These are phyloP conservation scores for Pistacia atlantica DNA, from an alignment of 345 rosid species.

Conservation along the genomic window DNA sequence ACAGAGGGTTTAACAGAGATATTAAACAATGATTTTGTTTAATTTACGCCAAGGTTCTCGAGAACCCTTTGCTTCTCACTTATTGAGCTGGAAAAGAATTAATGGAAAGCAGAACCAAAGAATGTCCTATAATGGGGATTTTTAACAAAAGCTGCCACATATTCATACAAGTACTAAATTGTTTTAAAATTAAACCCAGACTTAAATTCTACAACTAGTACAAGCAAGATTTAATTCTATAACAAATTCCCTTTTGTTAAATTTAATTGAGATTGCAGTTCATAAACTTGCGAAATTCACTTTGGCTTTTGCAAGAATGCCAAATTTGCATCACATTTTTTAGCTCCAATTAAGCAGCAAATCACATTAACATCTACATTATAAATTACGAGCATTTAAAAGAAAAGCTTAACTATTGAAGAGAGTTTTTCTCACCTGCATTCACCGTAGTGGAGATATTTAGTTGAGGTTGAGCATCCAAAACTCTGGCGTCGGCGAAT, in stretches of 20 bases:
- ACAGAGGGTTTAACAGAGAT: background rate
- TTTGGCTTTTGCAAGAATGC: constrained; percentile 9
- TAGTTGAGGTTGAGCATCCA: constrained; percentile 29
- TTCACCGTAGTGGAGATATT: constrained; percentile 25
- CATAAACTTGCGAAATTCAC: constrained; percentile 15
- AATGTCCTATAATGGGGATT: background rate
- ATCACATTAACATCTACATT: too few relatives aligned
- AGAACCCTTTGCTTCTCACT: background rate
- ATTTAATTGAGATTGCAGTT: background rate
- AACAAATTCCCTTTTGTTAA: background rate
- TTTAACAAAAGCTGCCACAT: background rate
- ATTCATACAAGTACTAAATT: too few relatives aligned
- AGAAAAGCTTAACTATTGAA: background rate
- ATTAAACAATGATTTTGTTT: background rate
- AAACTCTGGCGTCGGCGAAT: constrained; percentile 51
- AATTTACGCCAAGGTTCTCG: background rate
- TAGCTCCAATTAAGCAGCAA: too few relatives aligned
- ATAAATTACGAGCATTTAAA: too few relatives aligned
- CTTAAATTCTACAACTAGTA: background rate
- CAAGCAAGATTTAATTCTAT: background rate
- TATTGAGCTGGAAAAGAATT: background rate
- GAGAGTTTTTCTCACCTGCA: constrained; percentile 15
- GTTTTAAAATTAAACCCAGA: background rate
- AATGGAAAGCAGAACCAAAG: background rate
- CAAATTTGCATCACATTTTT: too few relatives aligned